Evolutionary conservation across 2,329 filamentous ascomycete genomes (phyloP), one percentile per base, ranked within the genome.

Genomic region (Neopestalotiopsis rosae): DNA sequence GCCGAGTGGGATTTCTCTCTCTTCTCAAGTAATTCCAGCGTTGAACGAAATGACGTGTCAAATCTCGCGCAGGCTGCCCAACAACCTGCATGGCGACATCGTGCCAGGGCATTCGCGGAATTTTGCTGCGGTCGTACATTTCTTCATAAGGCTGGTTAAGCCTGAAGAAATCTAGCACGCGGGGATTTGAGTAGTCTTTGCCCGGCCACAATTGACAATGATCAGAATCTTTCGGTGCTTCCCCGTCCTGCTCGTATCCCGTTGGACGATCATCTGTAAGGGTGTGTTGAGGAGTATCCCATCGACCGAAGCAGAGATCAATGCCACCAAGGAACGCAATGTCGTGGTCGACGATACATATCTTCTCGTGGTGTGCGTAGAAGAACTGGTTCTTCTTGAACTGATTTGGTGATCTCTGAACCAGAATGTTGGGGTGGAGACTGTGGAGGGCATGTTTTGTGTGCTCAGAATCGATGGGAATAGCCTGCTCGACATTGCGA

Each of bases 351-450:
- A 99, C 93, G 56, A 99, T 90, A 76, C 94, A 95, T n/a, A 99
- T 88, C 81, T 99, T 99, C 80, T 99, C 96, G 81, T 99, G 96
- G 78, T 99, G 96, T 1, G 96, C 96, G 86, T 97, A 99, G 85
- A 99, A 99, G 84, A 99, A 99, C 61, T 97, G 97, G 76, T 98
- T 98, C 82, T 99, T 97, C 77, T 97, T 93, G 81, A 98, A 95
- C 81, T 99, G 96, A 75, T 99, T 98, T 0, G 96, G 96, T 3
- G 96, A 98, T 75, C 96, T 88, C 78, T 98, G 94, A 14, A 99
- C 94, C 75, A 97, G 97, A 71, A 99, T 91, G 79, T 99, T 99
- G 24, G 94, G 94, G 75, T 98, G 95, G 7, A 99, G 87, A 77
- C 98, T 97, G 62, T 99, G 89, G 69, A 99, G 87, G 1, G 95